phyloP scores from a whole-genome alignment of 768 basidiomycete species.

The Lactarius pseudohatsudake region DNA sequence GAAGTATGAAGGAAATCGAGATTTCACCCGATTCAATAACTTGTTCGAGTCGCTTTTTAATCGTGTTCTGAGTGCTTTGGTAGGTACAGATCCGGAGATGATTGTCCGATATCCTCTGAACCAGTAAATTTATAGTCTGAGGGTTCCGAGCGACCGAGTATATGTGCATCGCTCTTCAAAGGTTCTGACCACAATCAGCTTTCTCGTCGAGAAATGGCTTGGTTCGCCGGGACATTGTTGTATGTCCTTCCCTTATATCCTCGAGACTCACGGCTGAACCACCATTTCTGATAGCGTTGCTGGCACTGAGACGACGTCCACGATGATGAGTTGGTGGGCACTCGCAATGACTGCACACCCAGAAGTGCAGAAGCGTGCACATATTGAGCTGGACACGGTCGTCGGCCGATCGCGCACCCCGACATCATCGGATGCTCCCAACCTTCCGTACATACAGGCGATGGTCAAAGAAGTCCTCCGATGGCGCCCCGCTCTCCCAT shows the following conservation, averaged over 20 bases:
- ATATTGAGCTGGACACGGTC: too few relatives aligned
- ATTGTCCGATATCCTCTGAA: background rate
- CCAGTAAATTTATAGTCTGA: background rate
- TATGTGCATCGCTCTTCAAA: background rate
- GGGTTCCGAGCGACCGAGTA: background rate
- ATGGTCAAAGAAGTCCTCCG: too few relatives aligned
- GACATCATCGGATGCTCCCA: too few relatives aligned
- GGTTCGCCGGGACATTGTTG: background rate
- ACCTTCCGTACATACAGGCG: too few relatives aligned
- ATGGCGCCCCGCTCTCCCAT: too few relatives aligned
- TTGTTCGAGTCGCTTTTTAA: background rate
- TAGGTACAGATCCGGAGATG: background rate
- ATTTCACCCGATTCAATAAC: background rate
- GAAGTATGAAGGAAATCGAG: background rate
- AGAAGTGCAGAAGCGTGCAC: too few relatives aligned
- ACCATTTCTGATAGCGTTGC: too few relatives aligned
- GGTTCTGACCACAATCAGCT: background rate
- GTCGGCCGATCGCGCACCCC: too few relatives aligned
- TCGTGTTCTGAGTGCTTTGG: background rate
- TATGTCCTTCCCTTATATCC: background rate
- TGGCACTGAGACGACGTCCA: too few relatives aligned
- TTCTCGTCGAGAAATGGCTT: background rate
- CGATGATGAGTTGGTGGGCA: too few relatives aligned
- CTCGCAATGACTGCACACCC: too few relatives aligned
- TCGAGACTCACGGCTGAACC: background rate